Conservation (phyloP, 176 grass and related monocot species). For the Phoenix dactylifera region DNA sequence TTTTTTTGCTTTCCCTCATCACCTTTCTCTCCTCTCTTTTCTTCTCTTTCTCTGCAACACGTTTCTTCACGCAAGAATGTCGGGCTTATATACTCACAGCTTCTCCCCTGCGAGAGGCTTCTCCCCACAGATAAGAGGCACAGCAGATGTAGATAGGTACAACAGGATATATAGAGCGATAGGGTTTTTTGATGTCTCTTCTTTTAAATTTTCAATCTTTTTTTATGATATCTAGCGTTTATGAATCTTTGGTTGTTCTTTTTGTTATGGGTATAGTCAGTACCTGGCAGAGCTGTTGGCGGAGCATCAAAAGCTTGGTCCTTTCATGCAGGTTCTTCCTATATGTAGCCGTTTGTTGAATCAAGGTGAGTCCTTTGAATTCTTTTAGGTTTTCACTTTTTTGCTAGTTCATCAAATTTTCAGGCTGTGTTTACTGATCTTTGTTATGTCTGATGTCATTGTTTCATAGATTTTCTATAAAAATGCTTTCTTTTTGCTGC, state of each 20-base stretch:
- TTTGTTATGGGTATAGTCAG: slow-evolving; percentile 38
- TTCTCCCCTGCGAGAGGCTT: slow-evolving; percentile 22
- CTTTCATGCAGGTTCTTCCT: slow-evolving; percentile 96
- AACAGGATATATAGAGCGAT: not conserved
- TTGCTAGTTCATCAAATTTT: too few relatives aligned
- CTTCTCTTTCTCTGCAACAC: slow-evolving; percentile 19
- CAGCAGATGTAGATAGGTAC: slow-evolving; percentile 26
- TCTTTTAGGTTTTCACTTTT: not conserved
- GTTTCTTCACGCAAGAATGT: slow-evolving; percentile 16
- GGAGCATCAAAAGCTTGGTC: slow-evolving; percentile 90
- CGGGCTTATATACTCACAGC: slow-evolving; percentile 21
- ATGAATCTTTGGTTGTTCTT: slow-evolving; percentile 32
- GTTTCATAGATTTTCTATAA: too few relatives aligned
- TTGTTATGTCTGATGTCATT: too few relatives aligned
- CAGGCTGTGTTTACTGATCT: too few relatives aligned
- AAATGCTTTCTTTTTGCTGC: too few relatives aligned
- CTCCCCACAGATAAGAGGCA: slow-evolving; percentile 24
- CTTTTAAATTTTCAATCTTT: slow-evolving; percentile 10
- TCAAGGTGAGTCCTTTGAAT: slow-evolving; percentile 62
- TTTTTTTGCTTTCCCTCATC: not conserved
- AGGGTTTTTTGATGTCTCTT: not conserved
- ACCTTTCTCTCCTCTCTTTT: slow-evolving; percentile 14
- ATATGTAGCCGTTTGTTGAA: slow-evolving; percentile 83
- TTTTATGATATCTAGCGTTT: slow-evolving; percentile 31
- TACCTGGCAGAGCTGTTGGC: slow-evolving; percentile 84